Evolutionary conservation across 495 filamentous ascomycete genomes (phyloP), one percentile per base, ranked within the genome.

Genomic region (Penicillium ucsense): DNA sequence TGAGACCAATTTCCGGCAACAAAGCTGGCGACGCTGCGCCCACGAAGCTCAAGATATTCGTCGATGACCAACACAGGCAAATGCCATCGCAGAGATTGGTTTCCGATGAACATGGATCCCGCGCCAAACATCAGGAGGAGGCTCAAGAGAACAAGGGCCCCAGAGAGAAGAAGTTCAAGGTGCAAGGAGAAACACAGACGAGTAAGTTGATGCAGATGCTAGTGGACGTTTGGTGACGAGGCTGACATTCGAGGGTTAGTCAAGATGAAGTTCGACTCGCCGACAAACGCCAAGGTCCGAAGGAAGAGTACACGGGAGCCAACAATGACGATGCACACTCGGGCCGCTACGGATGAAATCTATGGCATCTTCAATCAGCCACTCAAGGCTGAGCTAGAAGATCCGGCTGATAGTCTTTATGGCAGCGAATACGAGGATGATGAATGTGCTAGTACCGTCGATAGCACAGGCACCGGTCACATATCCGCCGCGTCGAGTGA

Each of bases 321-420:
- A 29, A 98, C 92, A 1, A 96, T 98, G 90, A 98, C 92, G 2
- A 78, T 98, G 52, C 87, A 96, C 59, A 98, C 92, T 11, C 87
- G 81, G 43, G 91, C 90, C 45, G 92, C 92, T 1, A 95, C 89
- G 41, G 90, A 97, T 57, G 94, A 97, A 52, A 96, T 98, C 41
- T 94, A 97, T 63, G 88, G 86, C 50, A 83, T 98, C 36, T 97
- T 98, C 68, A 97, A 92, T 56, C 88, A 94, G 40, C 91, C 94
- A 6, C 63, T 95, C 39, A 80, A 86, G 54, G 70, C 72, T 34
- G 63, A 76, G 54, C 64, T 64, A 8, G 66, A 72, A 11, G 55
- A 60, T 49, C 60, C 52, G 11, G 62, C 60, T 0, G 75, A 77
- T 43, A 76, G 64, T 41, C 51, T 65, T 30, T 66, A 60, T 45